Percentiles rank a stretch among this genome's conserved stretches.
Conservation (phyloP, 2,329 filamentous ascomycete genomes). For the Blastomyces parvus region DNA sequence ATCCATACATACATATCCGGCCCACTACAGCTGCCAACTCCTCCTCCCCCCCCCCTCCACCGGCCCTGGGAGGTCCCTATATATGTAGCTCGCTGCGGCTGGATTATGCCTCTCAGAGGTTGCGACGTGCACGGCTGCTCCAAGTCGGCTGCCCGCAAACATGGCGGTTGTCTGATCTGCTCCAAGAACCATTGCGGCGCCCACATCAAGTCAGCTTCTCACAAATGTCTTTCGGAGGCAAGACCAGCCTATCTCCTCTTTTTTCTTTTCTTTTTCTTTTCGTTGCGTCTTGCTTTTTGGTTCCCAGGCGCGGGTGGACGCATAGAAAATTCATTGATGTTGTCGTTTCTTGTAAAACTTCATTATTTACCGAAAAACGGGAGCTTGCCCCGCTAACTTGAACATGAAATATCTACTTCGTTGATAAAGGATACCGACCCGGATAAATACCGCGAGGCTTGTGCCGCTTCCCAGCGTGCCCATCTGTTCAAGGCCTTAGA, state of each 20-base stretch:
- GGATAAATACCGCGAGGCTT: background rate
- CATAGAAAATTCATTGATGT: background rate
- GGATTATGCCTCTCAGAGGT: constrained; percentile 4
- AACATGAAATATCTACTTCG: background rate
- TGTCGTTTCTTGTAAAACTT: background rate
- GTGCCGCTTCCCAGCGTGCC: background rate
- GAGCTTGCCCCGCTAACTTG: constrained; percentile 3
- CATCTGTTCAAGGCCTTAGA: background rate
- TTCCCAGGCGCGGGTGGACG: too few species aligned
- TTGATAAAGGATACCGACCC: constrained; percentile 1
- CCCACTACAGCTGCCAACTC: background rate
- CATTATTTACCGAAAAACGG: background rate
- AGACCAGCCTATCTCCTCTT: background rate
- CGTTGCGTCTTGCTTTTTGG: background rate
- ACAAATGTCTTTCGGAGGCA: constrained; percentile 9
- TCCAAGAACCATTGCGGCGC: constrained; percentile 4
- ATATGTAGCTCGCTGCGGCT: constrained; percentile 2
- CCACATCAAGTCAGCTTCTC: constrained; percentile 9
- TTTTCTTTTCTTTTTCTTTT: background rate
- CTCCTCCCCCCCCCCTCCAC: background rate
- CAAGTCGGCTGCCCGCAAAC: constrained; percentile 5
- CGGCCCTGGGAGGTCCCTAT: background rate
- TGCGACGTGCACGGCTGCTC: constrained; percentile 7
- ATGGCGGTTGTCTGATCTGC: constrained; percentile 8
- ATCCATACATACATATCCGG: background rate